Evolutionary conservation across 139 green algal species (phyloP).

Genomic region (Micromonas pusilla): DNA sequence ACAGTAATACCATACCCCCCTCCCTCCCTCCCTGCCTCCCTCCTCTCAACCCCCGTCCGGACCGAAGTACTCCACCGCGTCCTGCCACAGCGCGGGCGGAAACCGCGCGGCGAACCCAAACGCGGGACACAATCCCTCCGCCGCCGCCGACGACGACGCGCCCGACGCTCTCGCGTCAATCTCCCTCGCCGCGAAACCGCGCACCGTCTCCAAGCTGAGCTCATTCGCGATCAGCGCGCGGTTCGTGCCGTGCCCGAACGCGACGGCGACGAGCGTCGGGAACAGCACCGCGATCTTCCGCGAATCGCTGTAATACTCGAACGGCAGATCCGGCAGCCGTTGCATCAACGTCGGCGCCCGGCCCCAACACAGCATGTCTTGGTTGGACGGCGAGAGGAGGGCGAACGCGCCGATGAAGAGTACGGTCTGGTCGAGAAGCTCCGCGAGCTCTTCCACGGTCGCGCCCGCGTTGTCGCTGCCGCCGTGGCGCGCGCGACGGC

Average conservation of each 20-base stretch:
- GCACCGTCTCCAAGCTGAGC: neutral
- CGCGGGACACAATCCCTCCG: neutral
- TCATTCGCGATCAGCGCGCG: neutral
- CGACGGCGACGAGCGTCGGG: neutral
- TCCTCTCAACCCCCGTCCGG: no score
- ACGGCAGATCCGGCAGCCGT: neutral
- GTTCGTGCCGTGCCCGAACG: neutral
- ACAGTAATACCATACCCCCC: no score
- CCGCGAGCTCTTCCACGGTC: neutral
- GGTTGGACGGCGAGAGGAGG: neutral
- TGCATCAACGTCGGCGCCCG: neutral
- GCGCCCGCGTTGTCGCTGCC: neutral
- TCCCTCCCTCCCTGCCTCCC: no score
- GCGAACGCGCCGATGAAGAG: neutral
- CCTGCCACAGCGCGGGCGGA: neutral
- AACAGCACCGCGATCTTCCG: neutral
- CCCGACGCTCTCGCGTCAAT: neutral
- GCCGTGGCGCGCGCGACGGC: neutral
- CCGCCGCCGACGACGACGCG: neutral
- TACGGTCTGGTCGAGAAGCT: neutral
- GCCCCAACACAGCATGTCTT: constrained; percentile 4
- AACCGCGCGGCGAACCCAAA: neutral
- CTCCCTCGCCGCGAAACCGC: neutral
- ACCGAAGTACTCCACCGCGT: neutral
- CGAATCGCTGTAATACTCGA: neutral